A percentile compares a stretch with the other conserved stretches of the same genome.
phyloP scores from a whole-genome alignment of 2,329 filamentous ascomycete genomes.

The Alternaria solani region DNA sequence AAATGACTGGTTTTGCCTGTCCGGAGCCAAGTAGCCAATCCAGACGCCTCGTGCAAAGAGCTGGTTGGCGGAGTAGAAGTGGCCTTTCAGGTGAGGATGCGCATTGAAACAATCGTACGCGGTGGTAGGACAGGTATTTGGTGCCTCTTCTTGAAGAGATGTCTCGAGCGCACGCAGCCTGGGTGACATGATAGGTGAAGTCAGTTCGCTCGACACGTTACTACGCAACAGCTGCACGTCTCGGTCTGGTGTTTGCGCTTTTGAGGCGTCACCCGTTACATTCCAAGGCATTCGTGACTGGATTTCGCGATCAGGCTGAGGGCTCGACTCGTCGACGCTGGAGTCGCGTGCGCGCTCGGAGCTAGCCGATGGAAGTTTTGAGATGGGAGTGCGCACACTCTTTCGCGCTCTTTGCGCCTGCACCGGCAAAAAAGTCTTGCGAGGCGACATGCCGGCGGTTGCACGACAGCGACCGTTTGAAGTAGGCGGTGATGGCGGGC shows the following conservation, averaged over 20 bases:
- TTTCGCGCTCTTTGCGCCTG: slow-evolving; percentile 1
- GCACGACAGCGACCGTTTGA: neutral
- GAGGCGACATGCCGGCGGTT: neutral
- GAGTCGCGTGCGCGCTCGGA: neutral
- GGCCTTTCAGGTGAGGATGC: slow-evolving; percentile 12
- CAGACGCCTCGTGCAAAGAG: slow-evolving; percentile 29
- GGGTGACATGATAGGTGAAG: slow-evolving; percentile 5
- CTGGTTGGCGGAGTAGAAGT: slow-evolving; percentile 22
- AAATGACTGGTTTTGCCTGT: slow-evolving; percentile 19
- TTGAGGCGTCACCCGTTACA: neutral
- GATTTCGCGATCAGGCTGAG: neutral
- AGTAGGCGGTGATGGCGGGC: neutral
- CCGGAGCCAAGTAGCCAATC: slow-evolving; percentile 31
- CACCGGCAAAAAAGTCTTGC: neutral
- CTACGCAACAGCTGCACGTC: neutral
- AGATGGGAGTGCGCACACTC: slow-evolving; percentile 5
- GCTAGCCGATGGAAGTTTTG: slow-evolving; percentile 2
- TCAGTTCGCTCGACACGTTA: slow-evolving; percentile 2
- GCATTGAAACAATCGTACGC: slow-evolving; percentile 23
- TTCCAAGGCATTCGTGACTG: neutral
- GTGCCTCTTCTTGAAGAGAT: neutral
- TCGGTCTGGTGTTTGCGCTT: neutral
- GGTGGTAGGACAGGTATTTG: neutral
- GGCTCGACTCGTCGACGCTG: neutral
- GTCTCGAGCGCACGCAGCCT: neutral